Conservation (phyloP, 352 stramenopile species). For the Pythium brassicae region DNA sequence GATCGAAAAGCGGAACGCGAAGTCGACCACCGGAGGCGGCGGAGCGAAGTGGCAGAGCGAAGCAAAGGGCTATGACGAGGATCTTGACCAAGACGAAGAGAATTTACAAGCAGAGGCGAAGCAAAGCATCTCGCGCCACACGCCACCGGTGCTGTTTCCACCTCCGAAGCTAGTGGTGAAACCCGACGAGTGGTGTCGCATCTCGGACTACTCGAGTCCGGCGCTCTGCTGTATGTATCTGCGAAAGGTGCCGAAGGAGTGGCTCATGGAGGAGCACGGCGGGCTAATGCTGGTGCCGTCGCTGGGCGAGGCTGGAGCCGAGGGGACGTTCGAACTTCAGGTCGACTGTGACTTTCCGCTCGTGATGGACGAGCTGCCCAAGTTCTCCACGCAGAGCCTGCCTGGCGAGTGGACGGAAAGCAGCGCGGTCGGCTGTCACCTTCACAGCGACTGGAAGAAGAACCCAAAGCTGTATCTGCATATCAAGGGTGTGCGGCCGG, state of each 20-base stretch:
- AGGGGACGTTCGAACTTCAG: constrained; percentile 84
- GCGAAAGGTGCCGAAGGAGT: constrained; percentile 60
- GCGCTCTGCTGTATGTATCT: constrained; percentile 58
- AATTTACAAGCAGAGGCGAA: constrained; percentile 13
- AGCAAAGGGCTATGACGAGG: constrained; percentile 17
- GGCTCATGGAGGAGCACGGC: constrained; percentile 39
- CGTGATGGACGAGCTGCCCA: constrained; percentile 51
- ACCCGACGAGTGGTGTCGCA: constrained; percentile 68
- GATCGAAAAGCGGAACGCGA: constrained; percentile 40
- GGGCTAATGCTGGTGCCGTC: constrained; percentile 74
- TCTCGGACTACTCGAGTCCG: constrained; percentile 56
- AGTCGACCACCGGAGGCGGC: constrained; percentile 6
- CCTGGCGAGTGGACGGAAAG: constrained; percentile 69
- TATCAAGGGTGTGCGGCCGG: constrained; percentile 62
- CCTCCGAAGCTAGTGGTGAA: constrained; percentile 63
- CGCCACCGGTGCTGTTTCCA: constrained; percentile 23
- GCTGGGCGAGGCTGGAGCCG: constrained; percentile 57
- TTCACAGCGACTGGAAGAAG: constrained; percentile 83
- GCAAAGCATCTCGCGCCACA: neutral
- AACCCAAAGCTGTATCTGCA: constrained; percentile 84
- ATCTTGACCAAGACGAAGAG: constrained; percentile 17
- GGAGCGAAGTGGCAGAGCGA: constrained; percentile 14
- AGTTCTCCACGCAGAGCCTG: constrained; percentile 67
- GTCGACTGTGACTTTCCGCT: constrained; percentile 80
- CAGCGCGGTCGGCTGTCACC: constrained; percentile 67